Conservation (phyloP, 495 filamentous ascomycete genomes). For the Aspergillus panamensis region DNA sequence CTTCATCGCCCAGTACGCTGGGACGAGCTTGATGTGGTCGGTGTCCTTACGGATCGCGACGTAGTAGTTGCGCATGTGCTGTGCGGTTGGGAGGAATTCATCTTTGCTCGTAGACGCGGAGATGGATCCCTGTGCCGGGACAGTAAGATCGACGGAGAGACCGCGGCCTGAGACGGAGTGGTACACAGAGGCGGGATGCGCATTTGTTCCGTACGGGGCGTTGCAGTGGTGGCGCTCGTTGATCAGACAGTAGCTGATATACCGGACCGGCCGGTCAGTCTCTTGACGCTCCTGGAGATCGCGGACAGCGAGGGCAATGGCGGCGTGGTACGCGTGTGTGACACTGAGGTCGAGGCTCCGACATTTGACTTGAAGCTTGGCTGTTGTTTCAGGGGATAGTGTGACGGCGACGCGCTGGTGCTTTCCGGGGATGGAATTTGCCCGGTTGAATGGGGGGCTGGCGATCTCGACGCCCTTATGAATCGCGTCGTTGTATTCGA, state of each 20-base stretch:
- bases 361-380: too few relatives aligned
- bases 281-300: slow-evolving; percentile 14
- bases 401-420: slow-evolving; percentile 25
- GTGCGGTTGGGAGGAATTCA: too few relatives aligned
- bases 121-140: too few relatives aligned
- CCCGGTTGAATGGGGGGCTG: slow-evolving; percentile 15
- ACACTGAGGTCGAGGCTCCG: too few relatives aligned
- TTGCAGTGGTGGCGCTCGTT: slow-evolving; percentile 26
- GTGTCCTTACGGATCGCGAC: slow-evolving; percentile 21
- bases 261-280: too few relatives aligned
- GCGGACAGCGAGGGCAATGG: slow-evolving; percentile 17
- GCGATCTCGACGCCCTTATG: slow-evolving; percentile 18
- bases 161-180: slow-evolving; percentile 26
- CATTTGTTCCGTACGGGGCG: slow-evolving; percentile 16
- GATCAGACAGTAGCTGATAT: slow-evolving; percentile 25
- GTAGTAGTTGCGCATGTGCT: slow-evolving; percentile 27
- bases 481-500: slow-evolving; percentile 12
- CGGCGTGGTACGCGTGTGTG: slow-evolving; percentile 29
- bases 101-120: too few relatives aligned
- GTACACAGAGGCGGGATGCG: slow-evolving; percentile 24
- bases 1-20: slow-evolving; percentile 24
- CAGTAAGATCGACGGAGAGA: slow-evolving; percentile 21
- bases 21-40: slow-evolving; percentile 25
- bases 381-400: slow-evolving; percentile 7
- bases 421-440: slow-evolving; percentile 20